A percentile compares a stretch with the other conserved stretches of the same genome.
phyloP scores from a whole-genome alignment of 164 flowering plant species.

The Vitis amurensis region DNA sequence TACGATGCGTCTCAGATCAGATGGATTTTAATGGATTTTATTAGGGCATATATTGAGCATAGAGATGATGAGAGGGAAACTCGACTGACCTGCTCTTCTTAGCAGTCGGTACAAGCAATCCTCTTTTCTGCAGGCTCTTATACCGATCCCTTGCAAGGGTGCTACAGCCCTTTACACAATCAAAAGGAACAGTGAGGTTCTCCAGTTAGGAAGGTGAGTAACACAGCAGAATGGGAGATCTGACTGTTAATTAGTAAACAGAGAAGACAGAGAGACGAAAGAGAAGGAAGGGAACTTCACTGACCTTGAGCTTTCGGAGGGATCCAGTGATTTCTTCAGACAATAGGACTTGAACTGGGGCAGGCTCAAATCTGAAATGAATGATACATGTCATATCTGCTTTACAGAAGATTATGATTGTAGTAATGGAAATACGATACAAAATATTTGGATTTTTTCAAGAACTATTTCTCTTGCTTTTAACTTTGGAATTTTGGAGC shows the following conservation, averaged over 20 bases:
- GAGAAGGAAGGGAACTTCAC: neutral
- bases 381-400: neutral
- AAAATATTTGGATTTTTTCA: too few species aligned
- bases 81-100: slow-evolving; percentile 51
- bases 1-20: too few species aligned
- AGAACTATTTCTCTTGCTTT: too few species aligned
- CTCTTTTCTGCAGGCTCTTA: slow-evolving; percentile 93
- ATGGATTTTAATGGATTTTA: too few species aligned
- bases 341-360: slow-evolving; percentile 81
- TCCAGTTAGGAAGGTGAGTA: neutral
- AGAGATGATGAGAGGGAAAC: neutral
- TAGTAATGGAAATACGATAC: neutral
- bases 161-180: slow-evolving; percentile 65
- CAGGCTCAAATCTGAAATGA: slow-evolving; percentile 78
- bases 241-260: neutral
- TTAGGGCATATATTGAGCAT: too few species aligned
- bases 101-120: slow-evolving; percentile 62
- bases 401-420: neutral
- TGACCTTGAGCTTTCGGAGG: slow-evolving; percentile 85
- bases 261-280: neutral
- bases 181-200: neutral
- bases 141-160: slow-evolving; percentile 90
- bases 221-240: neutral
- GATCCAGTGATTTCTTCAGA: slow-evolving; percentile 93
- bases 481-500: too few species aligned